Evolutionary conservation across 805 yeast species (phyloP).

Genomic region (Candida namnaoensis): DNA sequence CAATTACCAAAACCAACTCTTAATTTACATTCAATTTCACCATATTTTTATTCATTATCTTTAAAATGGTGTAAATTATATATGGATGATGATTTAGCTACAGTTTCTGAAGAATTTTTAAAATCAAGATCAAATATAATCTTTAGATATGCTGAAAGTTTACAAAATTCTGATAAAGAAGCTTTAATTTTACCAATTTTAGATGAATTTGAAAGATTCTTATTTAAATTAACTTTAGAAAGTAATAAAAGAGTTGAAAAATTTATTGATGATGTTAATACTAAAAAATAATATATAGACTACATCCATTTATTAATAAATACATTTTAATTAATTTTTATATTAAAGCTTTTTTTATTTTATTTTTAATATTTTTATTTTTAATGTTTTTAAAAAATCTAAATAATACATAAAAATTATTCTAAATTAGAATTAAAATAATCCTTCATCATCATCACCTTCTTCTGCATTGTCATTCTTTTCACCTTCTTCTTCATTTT

Average conservation of each 20-base stretch:
- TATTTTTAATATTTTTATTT: slow-evolving; percentile 5
- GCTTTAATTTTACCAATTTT: slow-evolving; percentile 51
- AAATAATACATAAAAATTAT: no score
- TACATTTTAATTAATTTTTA: neutral
- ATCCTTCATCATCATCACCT: slow-evolving; percentile 10
- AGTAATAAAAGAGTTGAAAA: slow-evolving; percentile 33
- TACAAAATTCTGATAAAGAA: slow-evolving; percentile 31
- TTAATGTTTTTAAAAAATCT: no score
- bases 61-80: slow-evolving; percentile 74
- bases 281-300: neutral
- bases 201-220: slow-evolving; percentile 67
- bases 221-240: slow-evolving; percentile 46
- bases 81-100: slow-evolving; percentile 53
- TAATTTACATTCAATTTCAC: slow-evolving; percentile 57
- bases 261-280: neutral
- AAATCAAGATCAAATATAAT: slow-evolving; percentile 62
- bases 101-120: slow-evolving; percentile 42
- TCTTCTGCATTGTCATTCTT: slow-evolving; percentile 7
- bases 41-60: slow-evolving; percentile 62
- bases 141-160: slow-evolving; percentile 50
- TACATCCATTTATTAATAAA: neutral
- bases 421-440: no score
- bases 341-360: neutral
- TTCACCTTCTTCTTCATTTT: slow-evolving; percentile 5
- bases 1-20: slow-evolving; percentile 17